Conservation (phyloP, 1,284 basidiomycete genomes). For the Leccinum huronense region DNA sequence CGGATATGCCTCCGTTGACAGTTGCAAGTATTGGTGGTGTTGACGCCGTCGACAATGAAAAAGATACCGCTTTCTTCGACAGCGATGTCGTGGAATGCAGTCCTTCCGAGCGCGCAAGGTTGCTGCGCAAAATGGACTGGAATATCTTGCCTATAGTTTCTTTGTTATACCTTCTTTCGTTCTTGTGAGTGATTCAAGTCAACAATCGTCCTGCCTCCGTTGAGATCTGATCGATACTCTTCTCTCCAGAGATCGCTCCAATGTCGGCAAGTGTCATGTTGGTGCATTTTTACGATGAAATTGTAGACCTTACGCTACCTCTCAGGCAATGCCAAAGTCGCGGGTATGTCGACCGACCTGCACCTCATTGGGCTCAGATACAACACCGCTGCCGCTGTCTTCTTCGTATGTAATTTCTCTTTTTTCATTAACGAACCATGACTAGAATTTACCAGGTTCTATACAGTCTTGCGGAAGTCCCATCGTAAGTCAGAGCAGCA, state of each 20-base stretch:
- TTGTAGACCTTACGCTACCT: background rate
- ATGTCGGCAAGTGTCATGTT: slow-evolving; percentile 1
- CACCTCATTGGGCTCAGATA: slow-evolving; percentile 43
- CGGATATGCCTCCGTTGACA: slow-evolving; percentile 16
- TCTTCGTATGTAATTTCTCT: slow-evolving; percentile 40
- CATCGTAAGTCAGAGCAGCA: slow-evolving; percentile 40
- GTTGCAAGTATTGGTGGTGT: slow-evolving; percentile 16
- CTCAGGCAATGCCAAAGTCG: slow-evolving; percentile 37
- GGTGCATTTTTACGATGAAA: background rate
- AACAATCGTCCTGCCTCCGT: background rate
- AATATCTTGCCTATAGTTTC: slow-evolving; percentile 52
- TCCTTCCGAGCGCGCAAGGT: slow-evolving; percentile 34
- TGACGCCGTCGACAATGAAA: slow-evolving; percentile 19
- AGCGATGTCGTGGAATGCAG: slow-evolving; percentile 16
- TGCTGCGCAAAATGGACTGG: slow-evolving; percentile 50
- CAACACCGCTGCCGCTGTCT: slow-evolving; percentile 48
- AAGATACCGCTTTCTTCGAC: slow-evolving; percentile 3
- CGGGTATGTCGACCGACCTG: slow-evolving; percentile 44
- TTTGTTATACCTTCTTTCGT: slow-evolving; percentile 59
- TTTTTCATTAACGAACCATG: background rate
- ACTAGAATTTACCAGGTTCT: slow-evolving; percentile 34
- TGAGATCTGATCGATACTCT: background rate
- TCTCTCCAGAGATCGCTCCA: slow-evolving; percentile 2
- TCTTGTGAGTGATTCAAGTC: slow-evolving; percentile 41
- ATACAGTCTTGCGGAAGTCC: slow-evolving; percentile 48